A percentile compares a stretch with the other conserved stretches of the same genome.
Conservation (phyloP, 345 rosid species). For the Salix koriyanagi region DNA sequence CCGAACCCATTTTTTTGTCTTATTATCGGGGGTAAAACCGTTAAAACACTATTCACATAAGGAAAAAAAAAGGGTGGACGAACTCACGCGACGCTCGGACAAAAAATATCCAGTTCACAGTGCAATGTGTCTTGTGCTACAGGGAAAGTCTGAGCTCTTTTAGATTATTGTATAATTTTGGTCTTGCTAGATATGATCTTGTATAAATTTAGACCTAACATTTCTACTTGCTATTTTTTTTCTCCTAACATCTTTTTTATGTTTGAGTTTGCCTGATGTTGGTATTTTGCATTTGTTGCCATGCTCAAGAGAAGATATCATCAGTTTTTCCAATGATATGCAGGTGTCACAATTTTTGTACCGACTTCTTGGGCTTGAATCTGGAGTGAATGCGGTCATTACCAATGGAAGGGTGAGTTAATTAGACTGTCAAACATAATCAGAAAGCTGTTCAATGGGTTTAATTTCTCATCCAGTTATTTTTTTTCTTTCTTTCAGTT, state of each 20-base stretch:
- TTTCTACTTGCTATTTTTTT: not conserved
- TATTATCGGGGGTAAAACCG: no score
- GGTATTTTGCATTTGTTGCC: not conserved
- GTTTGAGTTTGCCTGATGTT: not conserved
- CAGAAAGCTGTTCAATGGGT: not conserved
- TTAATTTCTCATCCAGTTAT: not conserved
- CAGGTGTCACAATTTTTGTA: conserved; percentile 66
- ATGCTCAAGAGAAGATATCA: conserved; percentile 4
- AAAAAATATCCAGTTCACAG: no score
- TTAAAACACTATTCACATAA: no score
- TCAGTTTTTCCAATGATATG: conserved; percentile 14
- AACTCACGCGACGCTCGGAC: no score
- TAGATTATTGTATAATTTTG: no score
- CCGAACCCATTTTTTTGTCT: no score
- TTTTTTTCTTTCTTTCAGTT: not conserved
- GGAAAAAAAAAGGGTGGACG: no score
- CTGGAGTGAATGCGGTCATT: conserved; percentile 65
- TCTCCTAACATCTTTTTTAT: not conserved
- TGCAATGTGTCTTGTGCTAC: no score
- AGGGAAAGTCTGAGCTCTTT: no score
- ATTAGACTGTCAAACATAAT: not conserved
- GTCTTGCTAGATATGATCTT: not conserved
- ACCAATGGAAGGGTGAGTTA: conserved; percentile 89
- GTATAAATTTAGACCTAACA: not conserved
- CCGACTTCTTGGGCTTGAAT: conserved; percentile 59